phyloP scores from a whole-genome alignment of 306 rosid species.

The Prunus kanzakura region DNA sequence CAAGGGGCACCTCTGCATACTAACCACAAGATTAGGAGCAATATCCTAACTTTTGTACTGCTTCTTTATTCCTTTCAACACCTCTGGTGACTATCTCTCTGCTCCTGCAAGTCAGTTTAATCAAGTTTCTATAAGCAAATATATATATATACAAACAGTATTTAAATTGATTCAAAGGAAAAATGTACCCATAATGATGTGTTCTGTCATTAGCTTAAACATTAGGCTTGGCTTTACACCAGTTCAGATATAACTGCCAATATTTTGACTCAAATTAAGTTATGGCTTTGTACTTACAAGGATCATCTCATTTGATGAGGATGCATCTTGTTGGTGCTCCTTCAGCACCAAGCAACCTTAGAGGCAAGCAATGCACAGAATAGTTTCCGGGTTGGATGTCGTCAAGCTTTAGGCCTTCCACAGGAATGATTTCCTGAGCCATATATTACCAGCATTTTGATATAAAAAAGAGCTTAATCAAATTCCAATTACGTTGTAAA shows the following conservation, averaged over 20 bases:
- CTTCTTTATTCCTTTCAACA: background rate
- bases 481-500: background rate
- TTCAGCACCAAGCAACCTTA: slow-evolving; percentile 76
- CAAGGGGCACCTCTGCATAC: background rate
- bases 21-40: background rate
- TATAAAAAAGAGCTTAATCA: background rate
- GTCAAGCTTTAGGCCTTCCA: slow-evolving; percentile 71
- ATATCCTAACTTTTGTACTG: background rate
- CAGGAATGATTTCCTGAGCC: slow-evolving; percentile 65
- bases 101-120: background rate
- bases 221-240: background rate
- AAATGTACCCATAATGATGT: too few species aligned
- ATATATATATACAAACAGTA: background rate
- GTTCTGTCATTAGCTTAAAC: background rate
- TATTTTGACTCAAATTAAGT: background rate
- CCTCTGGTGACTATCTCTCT: background rate
- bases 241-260: background rate
- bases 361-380: slow-evolving; percentile 68
- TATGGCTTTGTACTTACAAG: background rate
- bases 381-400: slow-evolving; percentile 56
- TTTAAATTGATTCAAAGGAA: too few species aligned
- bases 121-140: background rate
- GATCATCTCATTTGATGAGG: slow-evolving; percentile 42
- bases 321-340: slow-evolving; percentile 80
- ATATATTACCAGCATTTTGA: background rate